phyloP scores from a whole-genome alignment of 345 rosid species.

The Boechera retrofracta region DNA sequence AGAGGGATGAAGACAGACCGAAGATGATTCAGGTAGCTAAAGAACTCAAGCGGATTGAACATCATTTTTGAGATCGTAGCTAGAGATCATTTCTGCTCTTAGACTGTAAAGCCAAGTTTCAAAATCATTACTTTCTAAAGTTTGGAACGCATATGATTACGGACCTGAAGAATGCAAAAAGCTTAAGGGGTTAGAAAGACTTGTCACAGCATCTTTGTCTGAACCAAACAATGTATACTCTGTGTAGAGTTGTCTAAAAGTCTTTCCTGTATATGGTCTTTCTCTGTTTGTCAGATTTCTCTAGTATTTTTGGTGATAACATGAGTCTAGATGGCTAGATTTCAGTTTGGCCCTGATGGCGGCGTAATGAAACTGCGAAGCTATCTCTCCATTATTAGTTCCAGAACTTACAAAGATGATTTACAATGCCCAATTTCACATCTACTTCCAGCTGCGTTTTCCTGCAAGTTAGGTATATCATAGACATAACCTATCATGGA shows the following conservation, averaged over 20 bases:
- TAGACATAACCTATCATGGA: neutral
- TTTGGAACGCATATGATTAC: neutral
- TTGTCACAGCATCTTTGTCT: neutral
- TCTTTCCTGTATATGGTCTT: neutral
- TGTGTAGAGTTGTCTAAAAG: neutral
- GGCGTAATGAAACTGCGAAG: neutral
- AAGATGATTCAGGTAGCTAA: conserved; percentile 15
- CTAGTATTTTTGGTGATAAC: neutral
- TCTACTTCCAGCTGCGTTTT: neutral
- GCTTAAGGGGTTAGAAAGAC: neutral
- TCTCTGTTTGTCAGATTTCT: neutral
- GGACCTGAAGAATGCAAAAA: neutral
- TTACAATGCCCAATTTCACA: neutral
- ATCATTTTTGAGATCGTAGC: neutral
- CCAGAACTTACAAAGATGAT: neutral
- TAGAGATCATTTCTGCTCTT: neutral
- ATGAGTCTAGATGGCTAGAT: neutral
- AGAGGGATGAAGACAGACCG: neutral
- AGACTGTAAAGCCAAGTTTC: neutral
- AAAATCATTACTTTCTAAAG: neutral
- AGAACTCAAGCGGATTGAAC: neutral
- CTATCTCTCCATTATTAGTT: neutral
- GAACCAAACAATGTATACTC: neutral
- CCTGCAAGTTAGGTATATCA: neutral
- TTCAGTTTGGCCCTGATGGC: neutral